phyloP scores from a whole-genome alignment of 139 green algal species.

The Chlamydomonas incerta region DNA sequence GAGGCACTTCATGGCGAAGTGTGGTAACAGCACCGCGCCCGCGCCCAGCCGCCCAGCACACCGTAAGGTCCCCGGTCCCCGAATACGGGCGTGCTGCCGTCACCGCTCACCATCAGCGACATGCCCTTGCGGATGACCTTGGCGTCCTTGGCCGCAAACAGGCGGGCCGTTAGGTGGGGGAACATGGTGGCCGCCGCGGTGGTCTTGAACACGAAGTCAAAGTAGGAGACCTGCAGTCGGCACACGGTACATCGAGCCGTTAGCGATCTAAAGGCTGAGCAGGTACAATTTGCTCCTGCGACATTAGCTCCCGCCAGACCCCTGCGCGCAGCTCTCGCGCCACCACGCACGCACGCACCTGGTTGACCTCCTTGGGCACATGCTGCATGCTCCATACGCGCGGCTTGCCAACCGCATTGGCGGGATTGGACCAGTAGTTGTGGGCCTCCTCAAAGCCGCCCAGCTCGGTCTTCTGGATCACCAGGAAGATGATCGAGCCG shows the following conservation, averaged over 20 bases:
- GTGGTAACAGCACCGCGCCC: too few relatives aligned
- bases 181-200: conserved; percentile 63
- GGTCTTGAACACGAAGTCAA: conserved; percentile 61
- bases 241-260: too few relatives aligned
- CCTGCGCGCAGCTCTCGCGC: too few relatives aligned
- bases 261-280: too few relatives aligned
- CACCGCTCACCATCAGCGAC: conserved; percentile 44
- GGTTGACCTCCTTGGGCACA: conserved; percentile 23
- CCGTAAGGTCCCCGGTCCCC: too few relatives aligned
- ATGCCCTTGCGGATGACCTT: conserved; percentile 51
- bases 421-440: conserved; percentile 30
- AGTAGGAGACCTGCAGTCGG: conserved; percentile 57
- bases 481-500: conserved; percentile 62
- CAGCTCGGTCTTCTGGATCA: conserved; percentile 58
- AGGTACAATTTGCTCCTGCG: too few relatives aligned
- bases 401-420: not conserved
- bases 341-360: too few relatives aligned
- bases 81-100: too few relatives aligned
- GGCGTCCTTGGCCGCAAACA: conserved; percentile 44
- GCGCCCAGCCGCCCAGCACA: too few relatives aligned
- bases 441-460: conserved; percentile 47
- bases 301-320: too few relatives aligned
- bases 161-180: conserved; percentile 52
- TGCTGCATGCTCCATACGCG: conserved; percentile 44
- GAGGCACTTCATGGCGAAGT: too few relatives aligned